phyloP scores from a whole-genome alignment of 192 early-diverging fungal species.

The Allomyces macrogynus region DNA sequence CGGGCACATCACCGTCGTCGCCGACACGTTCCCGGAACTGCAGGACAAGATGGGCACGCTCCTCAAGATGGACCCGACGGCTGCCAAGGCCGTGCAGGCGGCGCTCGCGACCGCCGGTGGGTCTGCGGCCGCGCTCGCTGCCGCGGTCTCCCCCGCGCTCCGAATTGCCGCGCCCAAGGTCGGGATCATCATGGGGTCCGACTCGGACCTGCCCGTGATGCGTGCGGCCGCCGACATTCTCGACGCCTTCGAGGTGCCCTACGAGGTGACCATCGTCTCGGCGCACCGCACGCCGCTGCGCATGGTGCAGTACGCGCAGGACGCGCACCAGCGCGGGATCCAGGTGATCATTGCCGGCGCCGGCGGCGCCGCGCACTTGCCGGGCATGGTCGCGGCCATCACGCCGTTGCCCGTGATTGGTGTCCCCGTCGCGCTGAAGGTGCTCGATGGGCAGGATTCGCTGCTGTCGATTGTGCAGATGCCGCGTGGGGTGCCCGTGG shows the following conservation, averaged over 20 bases:
- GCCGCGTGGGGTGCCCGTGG: conserved; percentile 97
- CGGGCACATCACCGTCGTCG: conserved; percentile 91
- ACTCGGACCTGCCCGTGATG: conserved; percentile 91
- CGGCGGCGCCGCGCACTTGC: conserved; percentile 94
- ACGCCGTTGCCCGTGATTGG: conserved; percentile 96
- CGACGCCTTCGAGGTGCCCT: conserved; percentile 73
- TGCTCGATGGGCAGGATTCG: conserved; percentile 90
- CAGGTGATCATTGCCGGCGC: conserved; percentile 97
- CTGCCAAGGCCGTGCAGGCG: conserved; percentile 21
- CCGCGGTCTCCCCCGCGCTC: conserved; percentile 12
- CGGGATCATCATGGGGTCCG: conserved; percentile 97
- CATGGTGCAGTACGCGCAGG: conserved; percentile 79
- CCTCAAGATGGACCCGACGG: conserved; percentile 37
- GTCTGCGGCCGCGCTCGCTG: neutral
- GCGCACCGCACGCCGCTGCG: conserved; percentile 89
- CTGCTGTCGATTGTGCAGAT: conserved; percentile 97
- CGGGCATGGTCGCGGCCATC: conserved; percentile 96
- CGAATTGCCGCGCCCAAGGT: conserved; percentile 48
- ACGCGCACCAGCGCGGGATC: conserved; percentile 70
- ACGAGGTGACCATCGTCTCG: conserved; percentile 91
- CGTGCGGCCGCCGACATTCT: conserved; percentile 76
- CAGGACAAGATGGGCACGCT: conserved; percentile 37
- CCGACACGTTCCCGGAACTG: conserved; percentile 62
- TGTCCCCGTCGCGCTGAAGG: conserved; percentile 80
- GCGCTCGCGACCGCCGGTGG: conserved; percentile 1